A percentile compares a stretch with the other conserved stretches of the same genome.
Evolutionary conservation across 768 basidiomycete genomes (phyloP).

Genomic region (Russula sp.): DNA sequence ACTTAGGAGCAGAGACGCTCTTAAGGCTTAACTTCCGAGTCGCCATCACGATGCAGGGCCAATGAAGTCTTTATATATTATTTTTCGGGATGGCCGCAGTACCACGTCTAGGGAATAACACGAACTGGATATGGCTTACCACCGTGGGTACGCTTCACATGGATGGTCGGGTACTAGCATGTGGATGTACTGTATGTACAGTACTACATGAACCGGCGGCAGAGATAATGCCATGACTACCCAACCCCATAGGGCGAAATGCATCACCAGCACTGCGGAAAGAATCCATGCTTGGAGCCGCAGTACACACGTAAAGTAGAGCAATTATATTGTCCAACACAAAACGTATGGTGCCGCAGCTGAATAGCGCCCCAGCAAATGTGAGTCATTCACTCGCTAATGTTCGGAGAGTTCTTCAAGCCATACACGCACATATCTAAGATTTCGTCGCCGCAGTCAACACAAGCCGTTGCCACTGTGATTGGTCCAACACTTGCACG

Average conservation of each 20-base stretch:
- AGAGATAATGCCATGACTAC: background rate
- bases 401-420: background rate
- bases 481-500: slow-evolving; percentile 3
- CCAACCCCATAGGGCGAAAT: background rate
- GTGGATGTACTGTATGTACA: background rate
- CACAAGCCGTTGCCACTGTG: slow-evolving; percentile 16
- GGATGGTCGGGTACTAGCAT: background rate
- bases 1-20: background rate
- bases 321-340: background rate
- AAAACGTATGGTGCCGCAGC: background rate
- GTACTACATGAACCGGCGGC: background rate
- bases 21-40: background rate
- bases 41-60: background rate
- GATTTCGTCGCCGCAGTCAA: slow-evolving; percentile 7
- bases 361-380: background rate
- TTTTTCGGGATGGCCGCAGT: background rate
- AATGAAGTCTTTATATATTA: background rate
- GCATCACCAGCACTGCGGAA: background rate
- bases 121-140: background rate
- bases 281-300: background rate
- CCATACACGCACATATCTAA: background rate
- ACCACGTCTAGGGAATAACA: background rate
- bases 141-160: background rate
- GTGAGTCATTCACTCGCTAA: background rate
- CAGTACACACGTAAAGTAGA: background rate